These are phyloP conservation scores for Phlegmacium glaucopus DNA, from an alignment of 768 basidiomycete species.

Conservation along the genomic window DNA sequence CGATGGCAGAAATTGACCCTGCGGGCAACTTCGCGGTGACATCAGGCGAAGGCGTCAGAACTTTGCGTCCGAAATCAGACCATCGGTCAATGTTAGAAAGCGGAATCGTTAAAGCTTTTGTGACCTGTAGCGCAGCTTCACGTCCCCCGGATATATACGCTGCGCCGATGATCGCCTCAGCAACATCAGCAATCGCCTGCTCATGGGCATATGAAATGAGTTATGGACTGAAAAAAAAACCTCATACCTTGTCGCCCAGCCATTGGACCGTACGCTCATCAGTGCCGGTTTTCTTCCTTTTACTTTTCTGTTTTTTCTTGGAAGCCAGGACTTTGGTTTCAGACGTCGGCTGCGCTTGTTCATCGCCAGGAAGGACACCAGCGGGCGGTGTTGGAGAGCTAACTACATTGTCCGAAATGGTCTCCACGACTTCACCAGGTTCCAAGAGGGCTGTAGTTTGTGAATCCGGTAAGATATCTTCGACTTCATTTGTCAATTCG, in stretches of 20 bases:
- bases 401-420: background rate
- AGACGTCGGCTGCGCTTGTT: background rate
- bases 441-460: background rate
- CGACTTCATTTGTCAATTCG: no score
- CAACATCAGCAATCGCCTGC: slow-evolving; percentile 80
- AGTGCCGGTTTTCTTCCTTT: slow-evolving; percentile 34
- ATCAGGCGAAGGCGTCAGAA: slow-evolving; percentile 39
- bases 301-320: slow-evolving; percentile 27
- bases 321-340: slow-evolving; percentile 6
- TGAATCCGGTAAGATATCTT: background rate
- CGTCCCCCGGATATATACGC: slow-evolving; percentile 74
- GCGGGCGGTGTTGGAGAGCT: background rate
- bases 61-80: slow-evolving; percentile 65
- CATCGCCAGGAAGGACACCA: slow-evolving; percentile 1
- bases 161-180: slow-evolving; percentile 82
- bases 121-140: slow-evolving; percentile 59
- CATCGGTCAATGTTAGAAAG: slow-evolving; percentile 63
- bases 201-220: background rate
- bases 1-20: slow-evolving; percentile 52
- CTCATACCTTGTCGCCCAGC: slow-evolving; percentile 73
- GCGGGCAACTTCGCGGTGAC: slow-evolving; percentile 42
- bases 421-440: background rate
- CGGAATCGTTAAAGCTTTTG: slow-evolving; percentile 63
- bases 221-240: background rate
- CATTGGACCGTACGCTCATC: slow-evolving; percentile 38